Evolutionary conservation across 1,284 basidiomycete genomes (phyloP), one percentile per base, ranked within the genome.

Genomic region (Ganoderma resinaceum): DNA sequence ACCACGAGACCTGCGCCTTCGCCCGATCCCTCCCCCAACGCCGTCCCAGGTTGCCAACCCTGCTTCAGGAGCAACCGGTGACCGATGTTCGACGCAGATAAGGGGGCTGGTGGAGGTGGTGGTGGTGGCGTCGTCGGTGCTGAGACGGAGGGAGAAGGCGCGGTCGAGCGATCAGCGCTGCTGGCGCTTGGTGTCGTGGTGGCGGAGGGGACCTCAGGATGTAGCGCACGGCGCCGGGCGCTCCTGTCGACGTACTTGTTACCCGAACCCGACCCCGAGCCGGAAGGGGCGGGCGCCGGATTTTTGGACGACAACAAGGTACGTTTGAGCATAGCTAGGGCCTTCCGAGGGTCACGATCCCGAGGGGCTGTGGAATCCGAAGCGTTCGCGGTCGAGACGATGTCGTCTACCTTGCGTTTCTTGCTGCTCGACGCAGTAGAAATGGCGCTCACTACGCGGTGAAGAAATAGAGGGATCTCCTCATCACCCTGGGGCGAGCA

Each of bases 21-120:
- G 29, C 81, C 77, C 38, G 69, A 69, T 1, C 76, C 63, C 26
- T 77, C 70, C 16, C 90, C 91, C 18, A 93, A 84, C 7, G 83
- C 80, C 31, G 83, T 86, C 8, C 92, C 92, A 20, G 91, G 91
- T 33, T 82, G 79, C 92, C 92, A 94, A 1, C 92, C 91, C 78
- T 92, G 91, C 76, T 89, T 90, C 78, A 88, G 80, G 3, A 93
- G 82, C 55, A 94, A 80, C 49, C 81, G 84, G 74, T 91, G 88
- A 0, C 92, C 92, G 62, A 93, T 80, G 74, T 92, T 93, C n/a
- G 83, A 81, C 3, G 83, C 75, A 52, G 62, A 53, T 33, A 40
- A 12, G 37, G 62, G 43, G 31, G 74, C 68, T 9, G 73, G 65
- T 18, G 70, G 61, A 23, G 70, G 63, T 1, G 74, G 37, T 70